Evolutionary conservation across 176 grass and related monocot genomes (phyloP).

Genomic region (Juncus inflexus): DNA sequence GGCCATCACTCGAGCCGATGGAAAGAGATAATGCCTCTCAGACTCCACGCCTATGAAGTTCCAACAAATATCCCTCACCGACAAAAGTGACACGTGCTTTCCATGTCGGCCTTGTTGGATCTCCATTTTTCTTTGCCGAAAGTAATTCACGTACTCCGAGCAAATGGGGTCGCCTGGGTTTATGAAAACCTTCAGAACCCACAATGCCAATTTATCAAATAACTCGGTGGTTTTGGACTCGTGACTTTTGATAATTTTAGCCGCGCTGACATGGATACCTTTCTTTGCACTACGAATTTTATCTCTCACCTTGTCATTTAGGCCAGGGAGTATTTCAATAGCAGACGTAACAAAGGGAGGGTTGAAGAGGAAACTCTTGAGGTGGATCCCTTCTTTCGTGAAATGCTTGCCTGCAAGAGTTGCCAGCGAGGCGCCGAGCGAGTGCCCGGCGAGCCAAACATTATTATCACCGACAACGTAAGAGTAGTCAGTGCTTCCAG

Average conservation of each 20-base stretch:
- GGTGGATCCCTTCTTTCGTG: constrained; percentile 23
- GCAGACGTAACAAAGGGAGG: constrained; percentile 39
- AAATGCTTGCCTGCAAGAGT: constrained; percentile 41
- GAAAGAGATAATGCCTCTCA: constrained; percentile 55
- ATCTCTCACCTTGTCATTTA: constrained; percentile 26
- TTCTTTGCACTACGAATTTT: constrained; percentile 41
- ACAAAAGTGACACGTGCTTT: constrained; percentile 46
- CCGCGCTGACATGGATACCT: constrained; percentile 36
- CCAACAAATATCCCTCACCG: constrained; percentile 48
- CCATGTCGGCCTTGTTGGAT: constrained; percentile 44
- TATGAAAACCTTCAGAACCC: constrained; percentile 52
- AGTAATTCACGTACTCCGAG: constrained; percentile 53
- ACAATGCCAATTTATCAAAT: constrained; percentile 39
- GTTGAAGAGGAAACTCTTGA: constrained; percentile 64
- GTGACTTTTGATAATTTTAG: constrained; percentile 16
- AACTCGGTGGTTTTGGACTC: background rate
- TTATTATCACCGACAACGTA: background rate
- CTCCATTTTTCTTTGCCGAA: constrained; percentile 46
- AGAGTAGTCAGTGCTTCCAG: constrained; percentile 26
- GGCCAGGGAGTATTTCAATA: constrained; percentile 43
- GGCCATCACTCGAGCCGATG: constrained; percentile 42
- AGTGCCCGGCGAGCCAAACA: constrained; percentile 56
- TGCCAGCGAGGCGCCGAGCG: constrained; percentile 41
- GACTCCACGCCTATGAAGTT: constrained; percentile 19
- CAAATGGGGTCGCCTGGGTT: constrained; percentile 50